These are phyloP conservation scores for Fusarium brevicatenulatum DNA, from an alignment of 2,329 filamentous ascomycete species.

Conservation along the genomic window DNA sequence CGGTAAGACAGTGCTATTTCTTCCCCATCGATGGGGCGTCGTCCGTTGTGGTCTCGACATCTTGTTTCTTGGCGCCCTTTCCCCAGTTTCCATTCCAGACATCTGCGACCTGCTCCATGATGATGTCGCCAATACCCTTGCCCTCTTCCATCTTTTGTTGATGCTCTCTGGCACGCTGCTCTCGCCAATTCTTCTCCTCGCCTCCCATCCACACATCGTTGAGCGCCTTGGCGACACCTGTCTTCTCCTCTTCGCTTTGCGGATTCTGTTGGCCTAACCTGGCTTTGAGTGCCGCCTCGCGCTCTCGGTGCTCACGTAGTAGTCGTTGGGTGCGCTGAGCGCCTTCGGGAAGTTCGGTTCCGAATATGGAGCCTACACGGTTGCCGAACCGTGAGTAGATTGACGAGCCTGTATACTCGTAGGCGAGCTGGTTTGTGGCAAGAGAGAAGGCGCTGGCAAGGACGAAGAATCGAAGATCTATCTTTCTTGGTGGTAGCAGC, in stretches of 20 bases:
- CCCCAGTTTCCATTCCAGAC: constrained; percentile 57
- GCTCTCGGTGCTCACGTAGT: constrained; percentile 58
- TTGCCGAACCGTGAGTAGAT: constrained; percentile 59
- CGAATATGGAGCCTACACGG: constrained; percentile 58
- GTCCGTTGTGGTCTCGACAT: constrained; percentile 37
- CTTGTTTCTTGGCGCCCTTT: constrained; percentile 44
- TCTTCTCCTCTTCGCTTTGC: constrained; percentile 45
- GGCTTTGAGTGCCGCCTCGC: constrained; percentile 47
- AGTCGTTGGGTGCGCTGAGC: constrained; percentile 59
- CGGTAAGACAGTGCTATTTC: constrained; percentile 32
- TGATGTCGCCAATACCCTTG: constrained; percentile 65
- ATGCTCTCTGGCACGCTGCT: constrained; percentile 62
- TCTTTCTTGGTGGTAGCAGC: constrained; percentile 61
- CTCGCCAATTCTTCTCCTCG: constrained; percentile 64
- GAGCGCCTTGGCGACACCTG: constrained; percentile 49
- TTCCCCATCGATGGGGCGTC: constrained; percentile 20
- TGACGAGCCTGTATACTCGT: constrained; percentile 66
- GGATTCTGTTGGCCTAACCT: constrained; percentile 25
- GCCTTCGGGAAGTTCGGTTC: constrained; percentile 66
- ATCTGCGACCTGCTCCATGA: constrained; percentile 66
- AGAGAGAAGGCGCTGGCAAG: constrained; percentile 62
- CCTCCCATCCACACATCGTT: constrained; percentile 68
- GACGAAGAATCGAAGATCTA: constrained; percentile 61
- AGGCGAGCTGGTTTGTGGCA: constrained; percentile 64
- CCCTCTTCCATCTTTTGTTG: constrained; percentile 64